phyloP scores from a whole-genome alignment of 495 filamentous ascomycete genomes.

The Penicillium tannophilum region DNA sequence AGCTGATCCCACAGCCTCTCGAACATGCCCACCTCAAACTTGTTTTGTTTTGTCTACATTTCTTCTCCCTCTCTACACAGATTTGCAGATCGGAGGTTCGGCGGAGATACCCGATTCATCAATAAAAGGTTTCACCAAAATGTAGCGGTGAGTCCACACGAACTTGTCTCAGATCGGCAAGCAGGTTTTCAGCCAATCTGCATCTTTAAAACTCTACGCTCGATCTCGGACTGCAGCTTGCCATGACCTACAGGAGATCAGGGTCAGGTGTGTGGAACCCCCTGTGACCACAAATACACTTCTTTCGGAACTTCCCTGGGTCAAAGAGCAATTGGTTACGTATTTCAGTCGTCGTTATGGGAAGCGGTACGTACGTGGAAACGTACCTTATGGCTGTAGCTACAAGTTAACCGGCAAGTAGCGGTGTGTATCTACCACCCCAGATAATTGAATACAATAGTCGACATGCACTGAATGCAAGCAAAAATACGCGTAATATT shows the following conservation, averaged over 20 bases:
- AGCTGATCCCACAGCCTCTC: background rate
- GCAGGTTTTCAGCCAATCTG: constrained; percentile 4
- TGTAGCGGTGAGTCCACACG: constrained; percentile 10
- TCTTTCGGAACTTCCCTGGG: background rate
- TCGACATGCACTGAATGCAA: background rate
- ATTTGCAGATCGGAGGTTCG: background rate
- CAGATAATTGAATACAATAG: background rate
- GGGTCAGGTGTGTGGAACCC: constrained; percentile 5
- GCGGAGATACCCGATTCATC: background rate
- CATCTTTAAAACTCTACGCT: background rate
- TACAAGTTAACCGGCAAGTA: constrained; percentile 4
- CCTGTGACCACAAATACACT: background rate
- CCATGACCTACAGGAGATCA: constrained; percentile 6
- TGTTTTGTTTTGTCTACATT: background rate
- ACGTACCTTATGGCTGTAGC: background rate
- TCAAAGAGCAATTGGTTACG: background rate
- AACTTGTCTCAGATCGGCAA: constrained; percentile 11
- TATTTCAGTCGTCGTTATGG: background rate
- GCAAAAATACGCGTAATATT: background rate
- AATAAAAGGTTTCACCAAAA: constrained; percentile 3
- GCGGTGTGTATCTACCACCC: background rate
- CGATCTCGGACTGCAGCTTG: constrained; percentile 8
- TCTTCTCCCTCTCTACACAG: background rate
- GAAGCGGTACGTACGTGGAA: background rate
- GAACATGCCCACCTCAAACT: background rate